Percentiles rank a stretch among this genome's conserved stretches.
Evolutionary conservation across 306 rosid species (phyloP).

Genomic region (Cicer bijugum): DNA sequence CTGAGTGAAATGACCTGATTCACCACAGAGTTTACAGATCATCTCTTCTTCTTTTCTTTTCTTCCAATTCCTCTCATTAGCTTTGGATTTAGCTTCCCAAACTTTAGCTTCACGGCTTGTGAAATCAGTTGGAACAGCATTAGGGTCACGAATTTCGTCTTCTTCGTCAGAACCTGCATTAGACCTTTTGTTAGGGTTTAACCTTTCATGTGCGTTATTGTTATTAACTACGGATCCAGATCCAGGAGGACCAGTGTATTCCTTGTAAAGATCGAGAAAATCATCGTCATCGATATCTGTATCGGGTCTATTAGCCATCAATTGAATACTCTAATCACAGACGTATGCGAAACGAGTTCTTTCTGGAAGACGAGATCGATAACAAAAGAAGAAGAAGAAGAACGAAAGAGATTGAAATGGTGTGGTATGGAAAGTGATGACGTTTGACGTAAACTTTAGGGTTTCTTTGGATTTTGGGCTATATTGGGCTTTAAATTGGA

Average conservation of each 20-base stretch:
- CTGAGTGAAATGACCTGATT: constrained; percentile 98
- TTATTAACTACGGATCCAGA: constrained; percentile 40
- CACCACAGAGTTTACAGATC: constrained; percentile 96
- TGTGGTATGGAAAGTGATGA: not conserved
- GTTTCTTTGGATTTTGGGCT: constrained; percentile 4
- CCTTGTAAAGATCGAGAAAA: constrained; percentile 89
- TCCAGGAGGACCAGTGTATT: constrained; percentile 88
- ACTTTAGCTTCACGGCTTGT: constrained; percentile 99
- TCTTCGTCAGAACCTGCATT: constrained; percentile 82
- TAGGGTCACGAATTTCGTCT: constrained; percentile 83
- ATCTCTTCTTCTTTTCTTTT: constrained; percentile 97
- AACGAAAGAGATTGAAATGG: not conserved
- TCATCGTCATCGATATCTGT: constrained; percentile 89
- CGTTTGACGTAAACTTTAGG: not conserved
- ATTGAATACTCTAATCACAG: not conserved
- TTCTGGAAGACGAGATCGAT: not conserved
- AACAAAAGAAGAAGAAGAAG: not conserved
- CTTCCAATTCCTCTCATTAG: constrained; percentile 99
- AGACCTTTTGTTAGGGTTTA: constrained; percentile 72
- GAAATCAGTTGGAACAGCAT: constrained; percentile 96
- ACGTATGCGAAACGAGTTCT: not conserved
- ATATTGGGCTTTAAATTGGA: not conserved
- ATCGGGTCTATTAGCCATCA: constrained; percentile 78
- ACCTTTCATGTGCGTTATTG: constrained; percentile 57
- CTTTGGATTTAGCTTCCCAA: constrained; percentile 99